Base-by-base conservation (phyloP, 1,139 yeast species). In the Suhomyces panamericanus region DNA sequence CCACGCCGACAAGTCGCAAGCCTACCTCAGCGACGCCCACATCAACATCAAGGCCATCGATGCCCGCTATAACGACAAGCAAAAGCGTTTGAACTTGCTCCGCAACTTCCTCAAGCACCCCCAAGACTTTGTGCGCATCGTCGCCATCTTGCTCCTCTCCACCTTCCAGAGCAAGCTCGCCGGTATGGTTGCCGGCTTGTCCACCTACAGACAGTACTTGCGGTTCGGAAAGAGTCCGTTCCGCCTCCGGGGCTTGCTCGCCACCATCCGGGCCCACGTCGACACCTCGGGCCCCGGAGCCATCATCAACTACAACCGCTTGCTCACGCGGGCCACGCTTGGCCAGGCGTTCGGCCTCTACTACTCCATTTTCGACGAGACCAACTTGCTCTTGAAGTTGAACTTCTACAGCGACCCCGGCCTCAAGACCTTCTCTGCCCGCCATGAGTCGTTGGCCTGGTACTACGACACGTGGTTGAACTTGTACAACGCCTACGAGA, bases 141-240 rank as follows among this genome's bases (percentile, higher is more conserved):
- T 77, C 6, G 53, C 64, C 40, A 66, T 72, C 36, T 49, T 71
- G 45, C 42, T 58, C 35, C 57, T 67, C 54, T 58, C 68, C 38
- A 47, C 64, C 34, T 60, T 73, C 64, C 54, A 73, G 63, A 50
- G 65, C 54, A 54, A 76, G 63, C 58, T 70, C 64, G 38, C 60
- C 10, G 81, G 78, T 3, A 61, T 81, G 48, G 77, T 80, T 10
- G 63, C 63, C 15, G 81, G 81, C 24, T 64, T 85, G 38, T 74
- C 83, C 6, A 68, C 77, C 30, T 86, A 82, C 60, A 73, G 95
- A 61, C 90, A 84, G 57, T 74, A 83, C 48, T 66, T 85, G 49
- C 71, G 95, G 55, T 84, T 85, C 52, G 93, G 93, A 35, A 81
- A 83, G 44, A 75, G 87, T 12, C 90, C 90, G 2, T 82, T 84